These are phyloP conservation scores for Cladosporium sp. DNA, from an alignment of 2,329 filamentous ascomycete genomes.

Conservation along the genomic window DNA sequence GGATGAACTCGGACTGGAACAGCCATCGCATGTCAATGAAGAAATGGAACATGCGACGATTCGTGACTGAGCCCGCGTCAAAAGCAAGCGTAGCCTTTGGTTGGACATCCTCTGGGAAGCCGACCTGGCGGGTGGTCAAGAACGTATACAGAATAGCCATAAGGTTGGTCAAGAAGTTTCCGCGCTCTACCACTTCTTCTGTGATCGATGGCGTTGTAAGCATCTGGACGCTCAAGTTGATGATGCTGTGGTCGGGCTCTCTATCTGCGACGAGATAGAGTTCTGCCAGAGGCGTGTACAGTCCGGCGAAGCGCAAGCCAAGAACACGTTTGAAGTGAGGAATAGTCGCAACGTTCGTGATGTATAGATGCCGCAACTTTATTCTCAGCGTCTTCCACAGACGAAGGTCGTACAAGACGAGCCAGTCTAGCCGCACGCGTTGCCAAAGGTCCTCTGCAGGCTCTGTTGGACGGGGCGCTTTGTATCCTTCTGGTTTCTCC, in stretches of 20 bases:
- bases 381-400: slow-evolving; percentile 96
- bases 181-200: slow-evolving; percentile 87
- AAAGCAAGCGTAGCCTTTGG: slow-evolving; percentile 84
- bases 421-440: slow-evolving; percentile 84
- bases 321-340: slow-evolving; percentile 94
- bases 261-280: slow-evolving; percentile 93
- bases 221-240: slow-evolving; percentile 95
- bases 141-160: slow-evolving; percentile 98
- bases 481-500: slow-evolving; percentile 68
- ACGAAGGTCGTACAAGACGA: slow-evolving; percentile 88
- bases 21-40: slow-evolving; percentile 92
- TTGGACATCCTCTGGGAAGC: slow-evolving; percentile 84
- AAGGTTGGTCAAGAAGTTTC: slow-evolving; percentile 91
- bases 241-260: slow-evolving; percentile 96
- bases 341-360: slow-evolving; percentile 91
- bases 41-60: slow-evolving; percentile 94
- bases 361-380: slow-evolving; percentile 87
- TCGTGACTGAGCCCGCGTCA: slow-evolving; percentile 90
- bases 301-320: slow-evolving; percentile 83
- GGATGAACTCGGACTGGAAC: slow-evolving; percentile 81
- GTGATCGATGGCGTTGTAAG: slow-evolving; percentile 95
- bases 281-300: slow-evolving; percentile 91
- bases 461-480: slow-evolving; percentile 48
- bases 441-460: slow-evolving; percentile 80
- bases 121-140: slow-evolving; percentile 90